Base-by-base conservation (phyloP, 305 asterid genomes). In the Solanum hybrid region DNA sequence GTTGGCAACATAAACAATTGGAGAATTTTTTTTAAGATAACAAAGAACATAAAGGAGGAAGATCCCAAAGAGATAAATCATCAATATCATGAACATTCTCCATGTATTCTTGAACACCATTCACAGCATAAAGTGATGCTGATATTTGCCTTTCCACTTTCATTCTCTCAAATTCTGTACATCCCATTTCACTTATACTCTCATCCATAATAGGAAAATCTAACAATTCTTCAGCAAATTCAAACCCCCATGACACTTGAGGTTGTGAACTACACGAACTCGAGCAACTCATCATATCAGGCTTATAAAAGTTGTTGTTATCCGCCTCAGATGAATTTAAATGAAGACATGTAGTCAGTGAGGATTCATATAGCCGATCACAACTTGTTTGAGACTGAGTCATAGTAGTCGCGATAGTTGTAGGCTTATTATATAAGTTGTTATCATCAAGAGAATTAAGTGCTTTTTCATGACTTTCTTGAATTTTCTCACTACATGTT, bases 101-200 rank as follows among this genome's bases (percentile, higher is more conserved):
- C 96, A 94, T 93, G 80, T 95, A 95, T 90, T 96, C 95, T n/a
- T 96, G 95, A 72, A 96, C 93, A 9, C 95, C 98, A 88, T 95
- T 95, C 77, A 94, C 93, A 7, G 98, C 97, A 34, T 96, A 95
- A 26, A 96, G 95, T 10, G 95, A 95, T 27, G 98, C 98, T 29
- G 98, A 96, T 77, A 96, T 93, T 90, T 94, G 97, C 88, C 98
- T 93, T 87, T 96, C 98, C 0, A 95, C 96, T 90, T 92, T 94
- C 90, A 95, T 94, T 2, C 93, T 90, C 90, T 95, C 98, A 78
- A 95, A 95, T 42, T 94, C 96, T 8, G 93, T 86, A 71, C 93
- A 64, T 56, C 93, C 94, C 84, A 14, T 86, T 4, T 88, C 90
- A 3, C 71, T 76, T 27, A 2, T 60, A 32, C 86, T 87, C 90